Conservation (phyloP, 163 green algal genomes). For the Chlorella variabilis region DNA sequence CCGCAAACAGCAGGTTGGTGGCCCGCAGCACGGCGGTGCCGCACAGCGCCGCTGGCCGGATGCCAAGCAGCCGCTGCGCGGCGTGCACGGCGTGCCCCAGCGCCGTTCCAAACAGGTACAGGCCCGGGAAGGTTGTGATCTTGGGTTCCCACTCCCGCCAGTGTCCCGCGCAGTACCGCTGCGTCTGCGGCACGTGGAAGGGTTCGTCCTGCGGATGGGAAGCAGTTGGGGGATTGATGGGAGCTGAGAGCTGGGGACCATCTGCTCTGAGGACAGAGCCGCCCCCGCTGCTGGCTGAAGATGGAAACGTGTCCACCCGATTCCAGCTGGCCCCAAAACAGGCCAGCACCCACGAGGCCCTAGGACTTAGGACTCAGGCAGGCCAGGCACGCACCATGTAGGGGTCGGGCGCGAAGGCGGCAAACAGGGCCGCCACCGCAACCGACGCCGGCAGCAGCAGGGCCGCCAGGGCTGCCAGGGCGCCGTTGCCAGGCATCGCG, state of each 20-base stretch:
- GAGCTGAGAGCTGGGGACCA: too few relatives aligned
- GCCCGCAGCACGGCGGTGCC: slow-evolving; percentile 63
- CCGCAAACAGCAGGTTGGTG: slow-evolving; percentile 70
- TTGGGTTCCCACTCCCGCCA: slow-evolving; percentile 88
- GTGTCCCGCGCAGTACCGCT: slow-evolving; percentile 82
- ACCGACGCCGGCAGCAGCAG: background rate
- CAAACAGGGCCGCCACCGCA: slow-evolving; percentile 34
- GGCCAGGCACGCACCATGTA: slow-evolving; percentile 61
- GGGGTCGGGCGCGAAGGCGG: slow-evolving; percentile 42
- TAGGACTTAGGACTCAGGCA: too few relatives aligned
- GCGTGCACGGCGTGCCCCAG: background rate
- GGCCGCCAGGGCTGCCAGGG: background rate
- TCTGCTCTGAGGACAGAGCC: background rate
- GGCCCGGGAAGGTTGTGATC: slow-evolving; percentile 94
- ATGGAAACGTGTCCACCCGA: too few relatives aligned
- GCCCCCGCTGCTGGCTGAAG: background rate
- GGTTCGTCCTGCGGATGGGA: slow-evolving; percentile 84
- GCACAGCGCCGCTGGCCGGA: background rate
- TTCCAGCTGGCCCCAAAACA: too few relatives aligned
- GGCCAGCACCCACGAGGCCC: too few relatives aligned
- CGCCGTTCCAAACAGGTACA: slow-evolving; percentile 77
- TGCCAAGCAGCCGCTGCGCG: background rate
- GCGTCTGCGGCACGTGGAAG: slow-evolving; percentile 92
- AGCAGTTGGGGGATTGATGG: too few relatives aligned
- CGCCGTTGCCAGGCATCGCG: background rate